Evolutionary conservation across 768 basidiomycete genomes (phyloP).

Genomic region (Tephrocybe sp.): DNA sequence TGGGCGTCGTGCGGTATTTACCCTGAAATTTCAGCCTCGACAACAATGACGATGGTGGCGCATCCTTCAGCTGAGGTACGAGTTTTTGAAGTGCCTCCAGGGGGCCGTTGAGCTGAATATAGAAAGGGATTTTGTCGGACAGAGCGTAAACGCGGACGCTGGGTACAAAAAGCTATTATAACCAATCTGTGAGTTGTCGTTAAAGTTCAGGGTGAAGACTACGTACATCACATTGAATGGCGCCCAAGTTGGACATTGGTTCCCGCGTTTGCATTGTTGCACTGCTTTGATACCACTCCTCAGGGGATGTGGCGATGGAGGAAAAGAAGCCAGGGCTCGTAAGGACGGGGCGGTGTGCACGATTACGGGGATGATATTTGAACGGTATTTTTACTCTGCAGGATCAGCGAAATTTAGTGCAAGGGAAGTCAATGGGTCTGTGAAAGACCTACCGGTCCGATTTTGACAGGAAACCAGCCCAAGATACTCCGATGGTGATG

Average conservation of each 20-base stretch:
- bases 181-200: too few relatives aligned
- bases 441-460: slow-evolving; percentile 49
- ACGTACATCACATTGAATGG: slow-evolving; percentile 54
- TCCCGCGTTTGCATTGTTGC: slow-evolving; percentile 39
- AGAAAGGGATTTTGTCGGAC: slow-evolving; percentile 60
- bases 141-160: slow-evolving; percentile 53
- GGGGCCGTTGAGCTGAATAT: slow-evolving; percentile 57
- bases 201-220: too few relatives aligned
- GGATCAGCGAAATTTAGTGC: not conserved
- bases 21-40: slow-evolving; percentile 7
- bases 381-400: slow-evolving; percentile 51
- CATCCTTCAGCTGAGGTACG: slow-evolving; percentile 16
- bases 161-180: slow-evolving; percentile 42
- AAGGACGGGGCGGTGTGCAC: slow-evolving; percentile 56
- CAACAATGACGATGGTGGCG: slow-evolving; percentile 18
- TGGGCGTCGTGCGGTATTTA: slow-evolving; percentile 12
- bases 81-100: slow-evolving; percentile 46
- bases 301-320: slow-evolving; percentile 59
- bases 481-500: slow-evolving; percentile 43
- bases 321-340: slow-evolving; percentile 50
- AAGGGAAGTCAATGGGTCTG: not conserved
- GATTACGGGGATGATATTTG: slow-evolving; percentile 51
- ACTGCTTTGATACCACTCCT: slow-evolving; percentile 61
- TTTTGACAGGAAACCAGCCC: slow-evolving; percentile 42
- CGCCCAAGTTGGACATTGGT: slow-evolving; percentile 28